Base-by-base conservation (phyloP, 495 filamentous ascomycete genomes). In the Penicillium turbatum region DNA sequence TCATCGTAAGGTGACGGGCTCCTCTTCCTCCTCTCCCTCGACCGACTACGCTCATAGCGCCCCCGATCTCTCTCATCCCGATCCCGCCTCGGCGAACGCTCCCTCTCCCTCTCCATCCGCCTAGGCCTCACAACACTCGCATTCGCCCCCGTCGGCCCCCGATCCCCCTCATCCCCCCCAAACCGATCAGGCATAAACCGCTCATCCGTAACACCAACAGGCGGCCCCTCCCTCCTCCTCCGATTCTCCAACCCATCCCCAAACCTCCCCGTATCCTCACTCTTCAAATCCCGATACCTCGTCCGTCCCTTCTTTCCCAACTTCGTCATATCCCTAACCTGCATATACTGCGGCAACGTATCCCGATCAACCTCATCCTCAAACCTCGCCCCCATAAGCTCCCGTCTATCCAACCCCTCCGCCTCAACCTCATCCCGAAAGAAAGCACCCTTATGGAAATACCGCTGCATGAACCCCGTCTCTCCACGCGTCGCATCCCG, bases 391-490 rank as follows among this genome's bases (percentile, higher is more conserved):
- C 90, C 90, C 83, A 92, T 92, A 46, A 95, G 73, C 69, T 93
- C 87, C 34, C 92, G 72, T 64, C 82, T 71, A 63, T 85, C 85
- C 57, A 97, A 68, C 19, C 86, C 89, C 65, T 86, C 81, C 13
- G 79, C 79, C 56, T 86, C 83, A 27, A 80, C 76, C 56, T 92
- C 90, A 35, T 92, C 90, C 50, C 85, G 85, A 73, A 87, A 97
- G 75, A 97, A 98, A 21, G 93, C 93, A 44, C 93, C 93, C 76
- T 91, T 92, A 77, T 99, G 93, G 67, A 86, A 90, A 71, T 97
- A 97, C 67, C 92, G 92, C 68, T 96, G 92, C 89, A 97, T 89
- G 67, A 83, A 97, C 1, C 79, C 79, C 76, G 92, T 88, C 76
- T 96, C 87, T 36, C 92, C 93, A 32, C 86, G 84, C 31, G 74